Percentiles rank a stretch among this genome's conserved stretches.
Evolutionary conservation across 257 asterid species (phyloP).

Genomic region (Primulina eburnea): DNA sequence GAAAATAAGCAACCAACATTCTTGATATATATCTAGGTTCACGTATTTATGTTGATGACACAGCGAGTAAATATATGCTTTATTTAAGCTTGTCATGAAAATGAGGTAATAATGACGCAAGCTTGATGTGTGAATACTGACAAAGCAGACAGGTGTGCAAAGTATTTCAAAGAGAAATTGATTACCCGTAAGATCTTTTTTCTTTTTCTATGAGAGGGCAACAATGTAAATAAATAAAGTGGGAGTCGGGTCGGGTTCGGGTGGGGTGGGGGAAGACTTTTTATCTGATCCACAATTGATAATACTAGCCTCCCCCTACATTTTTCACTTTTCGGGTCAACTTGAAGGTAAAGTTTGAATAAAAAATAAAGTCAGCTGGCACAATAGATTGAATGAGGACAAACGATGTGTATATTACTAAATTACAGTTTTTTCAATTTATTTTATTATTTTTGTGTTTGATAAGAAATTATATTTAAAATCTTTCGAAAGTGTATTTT

Average conservation of each 20-base stretch:
- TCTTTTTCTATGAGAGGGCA: not conserved
- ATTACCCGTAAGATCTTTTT: not conserved
- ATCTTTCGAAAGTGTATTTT: too few species aligned
- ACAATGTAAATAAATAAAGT: not conserved
- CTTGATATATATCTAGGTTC: too few species aligned
- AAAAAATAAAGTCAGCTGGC: too few species aligned
- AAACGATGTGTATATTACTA: too few species aligned
- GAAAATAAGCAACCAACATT: too few species aligned
- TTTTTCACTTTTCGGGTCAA: not conserved
- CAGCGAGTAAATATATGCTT: too few species aligned
- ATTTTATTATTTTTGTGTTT: too few species aligned
- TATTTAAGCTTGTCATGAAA: not conserved
- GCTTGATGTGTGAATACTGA: conserved; percentile 41
- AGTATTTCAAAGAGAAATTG: conserved; percentile 14
- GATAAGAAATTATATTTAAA: too few species aligned
- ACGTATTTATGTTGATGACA: too few species aligned
- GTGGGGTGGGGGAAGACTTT: not conserved
- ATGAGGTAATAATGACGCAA: conserved; percentile 34
- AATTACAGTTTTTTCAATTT: not conserved
- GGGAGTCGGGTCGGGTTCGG: not conserved
- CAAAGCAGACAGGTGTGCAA: conserved; percentile 35
- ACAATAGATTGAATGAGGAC: not conserved
- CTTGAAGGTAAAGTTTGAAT: not conserved
- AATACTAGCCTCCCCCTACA: not conserved
- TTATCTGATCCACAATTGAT: not conserved